Base-by-base conservation (phyloP, 345 rosid species). In the Cardamine chenopodiifolia region DNA sequence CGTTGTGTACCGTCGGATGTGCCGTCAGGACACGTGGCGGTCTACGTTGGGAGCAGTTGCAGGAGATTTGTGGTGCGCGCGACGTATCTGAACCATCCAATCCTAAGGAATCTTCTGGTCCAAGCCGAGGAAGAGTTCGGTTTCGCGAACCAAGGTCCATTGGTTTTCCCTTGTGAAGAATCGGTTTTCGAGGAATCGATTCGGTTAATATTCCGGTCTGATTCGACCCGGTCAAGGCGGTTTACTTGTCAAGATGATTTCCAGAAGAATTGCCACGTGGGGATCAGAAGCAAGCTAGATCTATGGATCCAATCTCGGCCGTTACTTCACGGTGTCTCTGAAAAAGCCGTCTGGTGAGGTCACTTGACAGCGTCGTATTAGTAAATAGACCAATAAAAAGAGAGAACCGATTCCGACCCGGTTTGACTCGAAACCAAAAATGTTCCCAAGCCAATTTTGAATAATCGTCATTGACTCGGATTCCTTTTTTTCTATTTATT, bases 41-140 rank as follows among this genome's bases (percentile, higher is more conserved):
- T 95, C 29, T 86, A 83, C 60, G 98, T 92, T 0, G 99, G 99
- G 2, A 69, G 55, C 54, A 83, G 78, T 4, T 78, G 83, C 84
- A 70, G 82, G 87, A 84, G 99, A 75, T 95, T 90, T 67, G 93
- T 95, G 40, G 91, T 95, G 56, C 96, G 87, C 8, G 92, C 99
- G 57, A 71, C 97, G 79, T 81, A 90, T 79, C 85, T 95, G 82
- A 95, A 95, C 82, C 99, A 95, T 66, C 99, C 99, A 0, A 48
- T 86, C 7, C 80, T 95, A 77, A 82, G 81, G 81, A 85, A 86
- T 50, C 89, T 95, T 6, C 71, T 95, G 13, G 79, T 71, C 26
- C 86, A 89, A 66, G 96, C 94, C 3, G 99, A 95, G 77, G 97
- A 92, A 73, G 94, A 92, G 89, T 89, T 81, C 81, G 99, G 98